Conservation (phyloP, 176 grass and related monocot species). For the Urochloa ruziziensis region DNA sequence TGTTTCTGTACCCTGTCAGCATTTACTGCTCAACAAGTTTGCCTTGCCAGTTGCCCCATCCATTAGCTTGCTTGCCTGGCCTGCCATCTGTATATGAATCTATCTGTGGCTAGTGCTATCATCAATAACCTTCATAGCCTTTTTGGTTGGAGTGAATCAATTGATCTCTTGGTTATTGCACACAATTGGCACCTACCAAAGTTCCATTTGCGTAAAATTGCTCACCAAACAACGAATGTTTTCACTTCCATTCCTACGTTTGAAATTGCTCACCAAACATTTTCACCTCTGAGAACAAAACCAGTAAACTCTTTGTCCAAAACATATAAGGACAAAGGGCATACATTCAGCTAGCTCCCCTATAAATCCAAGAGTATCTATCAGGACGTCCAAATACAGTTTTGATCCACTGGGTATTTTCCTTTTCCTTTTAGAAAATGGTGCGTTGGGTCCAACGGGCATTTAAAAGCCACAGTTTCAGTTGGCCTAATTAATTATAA, state of each 20-base stretch:
- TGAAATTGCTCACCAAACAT: background rate
- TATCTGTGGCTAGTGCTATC: slow-evolving; percentile 25
- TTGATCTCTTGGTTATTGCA: slow-evolving; percentile 26
- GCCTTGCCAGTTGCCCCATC: background rate
- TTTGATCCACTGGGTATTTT: background rate
- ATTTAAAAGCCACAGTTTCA: slow-evolving; percentile 44
- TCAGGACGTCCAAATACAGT: slow-evolving; percentile 1
- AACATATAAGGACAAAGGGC: slow-evolving; percentile 8
- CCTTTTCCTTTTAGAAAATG: background rate
- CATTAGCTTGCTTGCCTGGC: slow-evolving; percentile 2
- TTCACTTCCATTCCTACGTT: background rate
- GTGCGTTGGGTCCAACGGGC: background rate
- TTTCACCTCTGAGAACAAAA: background rate
- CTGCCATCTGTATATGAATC: slow-evolving; percentile 11
- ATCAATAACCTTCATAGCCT: slow-evolving; percentile 31
- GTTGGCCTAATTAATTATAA: slow-evolving; percentile 1
- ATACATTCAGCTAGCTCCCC: background rate
- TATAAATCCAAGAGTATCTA: background rate
- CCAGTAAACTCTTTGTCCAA: background rate
- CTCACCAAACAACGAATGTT: background rate
- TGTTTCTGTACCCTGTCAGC: slow-evolving; percentile 43
- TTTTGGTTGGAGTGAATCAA: slow-evolving; percentile 33
- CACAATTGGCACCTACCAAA: slow-evolving; percentile 13
- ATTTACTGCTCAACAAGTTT: slow-evolving; percentile 48
- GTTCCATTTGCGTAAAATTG: background rate